Conservation (phyloP, 1,284 basidiomycete genomes). For the Malassezia arunalokei region DNA sequence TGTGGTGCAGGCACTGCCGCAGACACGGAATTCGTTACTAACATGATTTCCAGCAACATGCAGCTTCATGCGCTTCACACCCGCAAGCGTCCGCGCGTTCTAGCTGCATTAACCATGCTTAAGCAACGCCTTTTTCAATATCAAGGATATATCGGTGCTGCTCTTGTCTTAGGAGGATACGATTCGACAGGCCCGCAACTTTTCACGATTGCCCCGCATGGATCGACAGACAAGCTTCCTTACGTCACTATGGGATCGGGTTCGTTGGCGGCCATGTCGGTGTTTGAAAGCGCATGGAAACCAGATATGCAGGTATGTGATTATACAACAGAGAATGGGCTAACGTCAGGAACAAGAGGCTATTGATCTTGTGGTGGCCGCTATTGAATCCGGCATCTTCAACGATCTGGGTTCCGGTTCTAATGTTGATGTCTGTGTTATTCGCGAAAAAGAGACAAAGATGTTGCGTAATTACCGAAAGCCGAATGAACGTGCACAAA, state of each 20-base stretch:
- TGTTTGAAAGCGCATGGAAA: slow-evolving; percentile 81
- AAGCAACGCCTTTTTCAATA: slow-evolving; percentile 77
- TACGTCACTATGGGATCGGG: slow-evolving; percentile 99
- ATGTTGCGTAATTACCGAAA: slow-evolving; percentile 38
- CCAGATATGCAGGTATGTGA: slow-evolving; percentile 57
- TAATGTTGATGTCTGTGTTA: slow-evolving; percentile 92
- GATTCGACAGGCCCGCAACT: slow-evolving; percentile 85
- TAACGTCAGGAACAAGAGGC: slow-evolving; percentile 63
- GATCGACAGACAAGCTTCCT: slow-evolving; percentile 93
- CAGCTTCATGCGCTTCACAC: slow-evolving; percentile 44
- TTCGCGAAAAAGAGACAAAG: slow-evolving; percentile 48
- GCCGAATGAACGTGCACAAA: slow-evolving; percentile 38
- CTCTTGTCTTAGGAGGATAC: slow-evolving; percentile 91
- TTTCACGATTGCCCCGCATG: slow-evolving; percentile 92
- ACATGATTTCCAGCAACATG: slow-evolving; percentile 41
- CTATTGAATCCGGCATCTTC: slow-evolving; percentile 91
- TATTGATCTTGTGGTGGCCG: slow-evolving; percentile 68
- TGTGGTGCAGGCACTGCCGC: slow-evolving; percentile 97
- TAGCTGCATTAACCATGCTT: slow-evolving; percentile 96
- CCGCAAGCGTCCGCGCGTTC: slow-evolving; percentile 56
- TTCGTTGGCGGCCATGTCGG: slow-evolving; percentile 90
- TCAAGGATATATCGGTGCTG: slow-evolving; percentile 87
- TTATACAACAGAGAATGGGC: background rate
- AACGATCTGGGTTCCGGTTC: slow-evolving; percentile 97
- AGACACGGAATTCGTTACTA: slow-evolving; percentile 74